A percentile compares a stretch with the other conserved stretches of the same genome.
Evolutionary conservation across 2,329 filamentous ascomycete genomes (phyloP).

Genomic region (Aspergillus udagawae): DNA sequence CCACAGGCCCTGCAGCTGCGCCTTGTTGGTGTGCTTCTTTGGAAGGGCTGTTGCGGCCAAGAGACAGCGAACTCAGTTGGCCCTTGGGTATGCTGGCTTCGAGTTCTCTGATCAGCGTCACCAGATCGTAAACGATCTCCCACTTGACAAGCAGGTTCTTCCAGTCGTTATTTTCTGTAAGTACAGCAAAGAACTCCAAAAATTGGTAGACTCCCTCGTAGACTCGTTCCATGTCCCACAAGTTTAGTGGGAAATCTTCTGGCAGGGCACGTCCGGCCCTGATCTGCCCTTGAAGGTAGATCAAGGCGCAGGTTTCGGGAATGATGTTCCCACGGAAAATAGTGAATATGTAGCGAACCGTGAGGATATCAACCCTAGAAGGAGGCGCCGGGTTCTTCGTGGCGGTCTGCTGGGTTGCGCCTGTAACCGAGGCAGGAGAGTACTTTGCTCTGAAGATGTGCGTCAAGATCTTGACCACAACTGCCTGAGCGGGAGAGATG

Average conservation of each 20-base stretch:
- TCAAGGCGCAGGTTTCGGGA: constrained; percentile 88
- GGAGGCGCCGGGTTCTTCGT: constrained; percentile 54
- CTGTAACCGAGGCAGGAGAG: constrained; percentile 43
- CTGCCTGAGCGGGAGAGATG: constrained; percentile 89
- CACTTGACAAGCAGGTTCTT: constrained; percentile 83
- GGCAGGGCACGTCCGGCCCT: constrained; percentile 70
- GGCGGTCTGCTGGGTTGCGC: constrained; percentile 51
- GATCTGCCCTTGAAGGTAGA: constrained; percentile 89
- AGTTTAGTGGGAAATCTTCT: constrained; percentile 86
- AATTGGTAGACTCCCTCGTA: constrained; percentile 94
- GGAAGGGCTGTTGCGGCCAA: constrained; percentile 28
- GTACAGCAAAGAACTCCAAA: constrained; percentile 85
- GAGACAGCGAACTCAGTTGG: constrained; percentile 50
- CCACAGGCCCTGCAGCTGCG: constrained; percentile 35
- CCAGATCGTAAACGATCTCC: constrained; percentile 84
- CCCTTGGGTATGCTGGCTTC: constrained; percentile 86
- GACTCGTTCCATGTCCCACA: constrained; percentile 96
- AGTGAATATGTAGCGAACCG: constrained; percentile 85
- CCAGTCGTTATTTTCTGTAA: constrained; percentile 80
- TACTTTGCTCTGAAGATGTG: constrained; percentile 74
- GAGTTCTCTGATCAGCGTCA: constrained; percentile 80
- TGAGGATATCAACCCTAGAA: constrained; percentile 56
- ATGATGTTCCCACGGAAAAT: constrained; percentile 91
- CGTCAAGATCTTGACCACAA: constrained; percentile 84
- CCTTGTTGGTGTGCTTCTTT: constrained; percentile 27